Base-by-base conservation (phyloP, 1,284 basidiomycete species). In the Cryptococcus jaspeensis region DNA sequence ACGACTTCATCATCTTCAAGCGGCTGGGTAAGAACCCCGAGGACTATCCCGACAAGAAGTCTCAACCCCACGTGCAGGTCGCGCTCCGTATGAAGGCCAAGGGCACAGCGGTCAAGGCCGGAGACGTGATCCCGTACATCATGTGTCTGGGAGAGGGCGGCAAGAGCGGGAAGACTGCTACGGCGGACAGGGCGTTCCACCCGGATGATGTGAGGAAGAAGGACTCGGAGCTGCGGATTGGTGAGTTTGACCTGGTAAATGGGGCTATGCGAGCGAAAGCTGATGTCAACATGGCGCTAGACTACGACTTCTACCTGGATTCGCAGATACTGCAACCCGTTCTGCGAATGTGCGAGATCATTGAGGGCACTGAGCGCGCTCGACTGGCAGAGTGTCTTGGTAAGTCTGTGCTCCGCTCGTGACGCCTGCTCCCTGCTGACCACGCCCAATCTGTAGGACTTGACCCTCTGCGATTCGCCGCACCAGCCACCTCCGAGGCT, bases 1-100 rank as follows among this genome's bases (percentile, higher is more conserved):
- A 99, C 3, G 92, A 98, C 61, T 96, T 93, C 77, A 92, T 95
- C 73, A 87, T 99, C 71, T 87, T 85, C 82, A 97, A 96, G 90
- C 88, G 93, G 59, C 80, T 97, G 48, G 90, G 93, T 25, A 97
- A 95, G 81, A 90, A 92, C 64, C 93, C 92, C 0, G 89, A 94
- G 70, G 94, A 95, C 71, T 99, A 98, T 70, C 93, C 94, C 0
- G 94, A 98, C 71, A 89, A 86, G 23, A 97, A 97, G 78, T 86
- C 83, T 42, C 93, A 95, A 68, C 95, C 95, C 1, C 96, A 99
- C 70, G 96, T 99, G 1, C 93, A 97, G 69, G 96, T 99, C 13
- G 95, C 95, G 0, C 79, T 96, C 56, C 84, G 91, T 32, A 87
- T 96, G 87, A 95, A 94, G 77, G 83, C 85, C 1, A 88, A 86